Base-by-base conservation (phyloP, 352 stramenopile species). In the Globisporangium uncinulatum region DNA sequence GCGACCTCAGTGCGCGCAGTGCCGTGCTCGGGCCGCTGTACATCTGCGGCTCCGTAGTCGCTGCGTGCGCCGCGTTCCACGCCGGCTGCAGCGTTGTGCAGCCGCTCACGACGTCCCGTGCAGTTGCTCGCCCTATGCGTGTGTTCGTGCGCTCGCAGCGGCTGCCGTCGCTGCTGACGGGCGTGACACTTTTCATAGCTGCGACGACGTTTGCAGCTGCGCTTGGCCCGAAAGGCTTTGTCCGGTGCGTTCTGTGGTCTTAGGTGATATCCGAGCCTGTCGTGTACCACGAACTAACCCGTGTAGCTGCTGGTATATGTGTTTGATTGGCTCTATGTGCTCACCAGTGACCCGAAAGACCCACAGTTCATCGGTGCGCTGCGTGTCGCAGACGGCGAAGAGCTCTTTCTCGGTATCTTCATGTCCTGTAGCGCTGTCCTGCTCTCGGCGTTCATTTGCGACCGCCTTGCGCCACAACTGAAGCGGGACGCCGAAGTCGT, bases 361-460 rank as follows among this genome's bases (percentile, higher is more conserved):
- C 79, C 85, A 19, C 79, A 88, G 29, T 88, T 89, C 59, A 71
- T 89, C 51, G 79, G 79, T 21, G 62, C 56, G 15, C 42, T 87
- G 37, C 71, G 70, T 48, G 73, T 89, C n/a, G 74, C 79, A 1
- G 79, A 87, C 41, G 71, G 70, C n/a, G 73, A 88, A 56, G 79
- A 89, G 50, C 51, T 89, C 48, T 54, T 84, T 8, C 70, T 89
- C 41, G 79, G 79, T 9, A 89, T 88, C 24, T 71, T 87, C 15
- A 89, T 89, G 79, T 89, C 76, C 4, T 86, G 76, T 55, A 86
- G 73, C 50, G 73, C 73, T 5, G 65, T 86, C 1, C 41, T 86
- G 51, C 45, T 86, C 56, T 83, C 73, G 4, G 75, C 79, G 51
- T 76, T 79, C 55, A 60, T 86, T 20, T 78, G 64, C 50, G 61